Evolutionary conservation across 805 yeast genomes (phyloP).

Genomic region (Komagataella pastoris): DNA sequence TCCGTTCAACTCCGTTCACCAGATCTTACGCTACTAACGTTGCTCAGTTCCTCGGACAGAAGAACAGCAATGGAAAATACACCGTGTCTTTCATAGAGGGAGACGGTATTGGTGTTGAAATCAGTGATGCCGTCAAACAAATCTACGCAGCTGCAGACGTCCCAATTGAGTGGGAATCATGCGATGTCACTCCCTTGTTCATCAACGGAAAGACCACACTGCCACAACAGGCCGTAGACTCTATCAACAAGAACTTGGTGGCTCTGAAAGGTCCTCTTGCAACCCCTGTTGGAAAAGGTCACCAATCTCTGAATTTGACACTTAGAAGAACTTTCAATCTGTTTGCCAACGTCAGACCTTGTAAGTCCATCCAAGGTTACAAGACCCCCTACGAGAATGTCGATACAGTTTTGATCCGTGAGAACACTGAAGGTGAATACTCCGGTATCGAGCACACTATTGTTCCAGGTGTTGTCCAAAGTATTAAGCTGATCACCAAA

Average conservation of each 20-base stretch:
- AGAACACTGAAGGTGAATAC: conserved; percentile 98
- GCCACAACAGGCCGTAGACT: conserved; percentile 77
- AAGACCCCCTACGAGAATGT: conserved; percentile 84
- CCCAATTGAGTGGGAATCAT: conserved; percentile 95
- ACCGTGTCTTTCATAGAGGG: conserved; percentile 95
- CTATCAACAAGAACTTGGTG: conserved; percentile 84
- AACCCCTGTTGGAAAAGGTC: conserved; percentile 98
- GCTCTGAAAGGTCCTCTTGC: conserved; percentile 98
- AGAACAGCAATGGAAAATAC: conserved; percentile 70
- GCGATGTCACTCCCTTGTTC: conserved; percentile 88
- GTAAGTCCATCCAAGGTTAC: conserved; percentile 87
- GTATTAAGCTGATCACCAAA: conserved; percentile 92
- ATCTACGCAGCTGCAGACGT: conserved; percentile 90
- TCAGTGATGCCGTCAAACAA: conserved; percentile 85
- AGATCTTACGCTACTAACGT: conserved; percentile 16
- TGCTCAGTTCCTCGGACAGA: conserved; percentile 54
- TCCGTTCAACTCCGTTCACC: conserved; percentile 1
- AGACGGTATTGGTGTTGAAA: conserved; percentile 96
- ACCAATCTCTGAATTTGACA: conserved; percentile 92
- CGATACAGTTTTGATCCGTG: conserved; percentile 93
- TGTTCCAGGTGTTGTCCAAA: conserved; percentile 97
- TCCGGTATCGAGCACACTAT: conserved; percentile 98
- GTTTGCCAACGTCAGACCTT: conserved; percentile 96
- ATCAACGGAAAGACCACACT: conserved; percentile 88
- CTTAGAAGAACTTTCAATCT: conserved; percentile 93